Percentiles rank a stretch among this genome's conserved stretches.
phyloP scores from a whole-genome alignment of 768 basidiomycete genomes.

The Amanita fuliginea region DNA sequence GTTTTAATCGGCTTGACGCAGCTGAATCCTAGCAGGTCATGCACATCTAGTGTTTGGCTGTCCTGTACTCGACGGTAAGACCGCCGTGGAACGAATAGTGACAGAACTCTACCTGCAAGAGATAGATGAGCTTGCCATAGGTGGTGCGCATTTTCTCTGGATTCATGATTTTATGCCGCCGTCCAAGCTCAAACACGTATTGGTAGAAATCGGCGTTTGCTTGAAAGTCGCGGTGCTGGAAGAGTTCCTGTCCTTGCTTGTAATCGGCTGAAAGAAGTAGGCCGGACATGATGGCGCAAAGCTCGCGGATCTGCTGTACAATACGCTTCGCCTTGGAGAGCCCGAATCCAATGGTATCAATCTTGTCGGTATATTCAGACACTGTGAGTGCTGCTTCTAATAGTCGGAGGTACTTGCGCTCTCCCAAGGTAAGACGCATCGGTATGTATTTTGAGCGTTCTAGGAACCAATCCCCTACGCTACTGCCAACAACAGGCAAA shows the following conservation, averaged over 20 bases:
- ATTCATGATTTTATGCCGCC: conserved; percentile 86
- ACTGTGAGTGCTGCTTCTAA: conserved; percentile 78
- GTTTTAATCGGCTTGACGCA: conserved; percentile 73
- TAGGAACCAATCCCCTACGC: conserved; percentile 79
- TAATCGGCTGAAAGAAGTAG: conserved; percentile 77
- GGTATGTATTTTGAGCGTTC: conserved; percentile 77
- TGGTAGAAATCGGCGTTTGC: conserved; percentile 76
- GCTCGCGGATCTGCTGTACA: conserved; percentile 76
- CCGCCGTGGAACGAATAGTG: neutral
- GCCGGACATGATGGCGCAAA: conserved; percentile 83
- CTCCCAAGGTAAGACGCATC: conserved; percentile 57
- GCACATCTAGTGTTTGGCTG: conserved; percentile 75
- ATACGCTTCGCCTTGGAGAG: conserved; percentile 81
- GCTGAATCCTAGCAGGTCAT: conserved; percentile 68
- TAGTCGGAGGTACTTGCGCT: conserved; percentile 78
- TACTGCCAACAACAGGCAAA: conserved; percentile 47
- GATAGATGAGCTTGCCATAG: conserved; percentile 78
- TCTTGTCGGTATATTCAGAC: conserved; percentile 86
- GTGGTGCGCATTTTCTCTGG: conserved; percentile 87
- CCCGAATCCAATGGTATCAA: conserved; percentile 71
- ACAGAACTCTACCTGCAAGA: conserved; percentile 51
- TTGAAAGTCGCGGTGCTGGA: conserved; percentile 72
- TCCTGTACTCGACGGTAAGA: conserved; percentile 36
- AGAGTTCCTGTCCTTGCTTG: conserved; percentile 81
- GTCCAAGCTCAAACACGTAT: conserved; percentile 68